Base-by-base conservation (phyloP, 2,329 filamentous ascomycete genomes). In the Fusarium miscanthi region DNA sequence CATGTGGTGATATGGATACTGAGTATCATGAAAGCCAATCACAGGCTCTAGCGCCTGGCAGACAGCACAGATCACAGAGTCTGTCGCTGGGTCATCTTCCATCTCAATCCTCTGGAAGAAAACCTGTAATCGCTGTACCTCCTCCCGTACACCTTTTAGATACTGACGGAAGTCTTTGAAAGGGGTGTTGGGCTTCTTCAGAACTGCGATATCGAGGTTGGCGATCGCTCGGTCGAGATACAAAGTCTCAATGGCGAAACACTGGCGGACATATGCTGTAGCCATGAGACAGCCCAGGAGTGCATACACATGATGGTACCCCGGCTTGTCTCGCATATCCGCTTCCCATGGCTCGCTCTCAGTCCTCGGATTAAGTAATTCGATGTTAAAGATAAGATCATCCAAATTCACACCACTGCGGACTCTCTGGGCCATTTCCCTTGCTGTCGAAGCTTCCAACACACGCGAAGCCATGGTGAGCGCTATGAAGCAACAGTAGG, bases 71-170 rank as follows among this genome's bases (percentile, higher is more conserved):
- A 43, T 1, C 13, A 43, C 42, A 7, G 23, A 6, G 23, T 43
- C 1, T 3, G 19, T 43, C 5, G 23, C 8, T 13, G 4, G 42
- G 23, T 19, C 42, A 45, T 45, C 23, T 9, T 45, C 42, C 23
- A 45, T 27, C 23, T 45, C 42, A 25, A 45, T 27, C 17, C 42
- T 11, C 13, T 45, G 23, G 0, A 45, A 45, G 0, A 27, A 27
- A 2, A 13, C 17, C 23, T 25, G 23, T 1, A 43, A 12, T 8
- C 6, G n/a, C 10, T 43, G 23, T 4, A 25, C 23, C 0, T 25
- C 4, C 3, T 43, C 25, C 6, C 5, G 41, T 25, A 43, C 5
- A 9, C 9, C 27, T 30, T n/a, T n/a, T n/a, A n/a, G n/a, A n/a
- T n/a, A n/a, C n/a, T n/a, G n/a, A n/a, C n/a, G n/a, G n/a, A n/a